phyloP scores from a whole-genome alignment of 148 eudicot genomes.

The Euryodendron excelsum region DNA sequence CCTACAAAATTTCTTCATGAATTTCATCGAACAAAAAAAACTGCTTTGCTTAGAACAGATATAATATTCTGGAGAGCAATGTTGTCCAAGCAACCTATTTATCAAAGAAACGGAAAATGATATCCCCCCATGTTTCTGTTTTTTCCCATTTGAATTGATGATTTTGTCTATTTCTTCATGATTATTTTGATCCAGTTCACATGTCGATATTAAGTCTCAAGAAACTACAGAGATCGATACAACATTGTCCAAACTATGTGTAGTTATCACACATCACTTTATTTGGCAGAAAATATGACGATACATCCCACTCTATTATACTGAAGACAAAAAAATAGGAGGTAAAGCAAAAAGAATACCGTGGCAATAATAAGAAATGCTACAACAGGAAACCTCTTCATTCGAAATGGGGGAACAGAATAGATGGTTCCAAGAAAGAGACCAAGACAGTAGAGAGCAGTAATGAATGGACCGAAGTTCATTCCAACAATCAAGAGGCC shows the following conservation, averaged over 20 bases:
- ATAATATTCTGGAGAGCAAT: neutral
- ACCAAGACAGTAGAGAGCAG: constrained; percentile 78
- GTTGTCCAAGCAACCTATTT: too few relatives aligned
- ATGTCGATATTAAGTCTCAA: too few relatives aligned
- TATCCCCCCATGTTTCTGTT: too few relatives aligned
- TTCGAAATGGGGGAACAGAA: constrained; percentile 95
- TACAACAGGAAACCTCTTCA: constrained; percentile 89
- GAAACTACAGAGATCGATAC: too few relatives aligned
- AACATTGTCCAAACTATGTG: neutral
- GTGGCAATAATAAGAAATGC: constrained; percentile 96
- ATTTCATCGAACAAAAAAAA: neutral
- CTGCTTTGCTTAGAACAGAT: neutral
- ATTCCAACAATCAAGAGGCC: constrained; percentile 75
- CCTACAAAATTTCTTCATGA: neutral
- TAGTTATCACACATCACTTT: neutral
- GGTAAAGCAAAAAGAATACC: constrained; percentile 37
- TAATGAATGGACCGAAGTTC: constrained; percentile 88
- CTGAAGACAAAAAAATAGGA: neutral
- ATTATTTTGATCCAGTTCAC: too few relatives aligned
- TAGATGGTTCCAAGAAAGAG: constrained; percentile 96
- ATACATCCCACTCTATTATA: neutral
- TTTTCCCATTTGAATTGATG: too few relatives aligned
- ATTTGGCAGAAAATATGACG: neutral
- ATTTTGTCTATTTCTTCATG: too few relatives aligned
- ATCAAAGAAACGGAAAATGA: too few relatives aligned